phyloP scores from a whole-genome alignment of 495 filamentous ascomycete genomes.

The Wilcoxina mikolae region DNA sequence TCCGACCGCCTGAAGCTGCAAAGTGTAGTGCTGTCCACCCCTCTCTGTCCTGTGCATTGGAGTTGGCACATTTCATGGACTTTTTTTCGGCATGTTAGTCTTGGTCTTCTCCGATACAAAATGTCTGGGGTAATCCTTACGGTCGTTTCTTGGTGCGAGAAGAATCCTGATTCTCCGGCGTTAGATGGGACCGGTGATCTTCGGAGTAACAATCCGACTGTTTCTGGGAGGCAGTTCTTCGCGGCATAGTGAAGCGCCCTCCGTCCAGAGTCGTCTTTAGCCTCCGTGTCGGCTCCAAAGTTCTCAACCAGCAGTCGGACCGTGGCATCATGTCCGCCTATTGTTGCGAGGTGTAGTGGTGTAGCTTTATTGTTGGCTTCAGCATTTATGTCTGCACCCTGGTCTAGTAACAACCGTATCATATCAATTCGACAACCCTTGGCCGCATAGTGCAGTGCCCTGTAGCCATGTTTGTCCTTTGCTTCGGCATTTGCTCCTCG shows the following conservation, averaged over 20 bases:
- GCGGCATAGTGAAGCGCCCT: neutral
- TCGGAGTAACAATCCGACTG: neutral
- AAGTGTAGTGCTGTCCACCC: neutral
- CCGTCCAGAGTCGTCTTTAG: neutral
- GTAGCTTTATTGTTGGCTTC: conserved; percentile 6
- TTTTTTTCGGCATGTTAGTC: no score
- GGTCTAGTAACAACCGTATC: conserved; percentile 5
- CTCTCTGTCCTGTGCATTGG: neutral
- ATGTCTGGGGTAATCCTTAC: no score
- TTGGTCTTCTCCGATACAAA: no score
- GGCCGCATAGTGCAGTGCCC: conserved; percentile 8
- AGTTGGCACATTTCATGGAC: no score
- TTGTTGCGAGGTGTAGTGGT: conserved; percentile 21
- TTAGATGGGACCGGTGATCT: neutral
- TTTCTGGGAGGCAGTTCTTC: no score
- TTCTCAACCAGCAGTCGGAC: conserved; percentile 13
- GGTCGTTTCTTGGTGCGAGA: neutral
- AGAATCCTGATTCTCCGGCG: neutral
- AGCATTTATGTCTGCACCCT: neutral
- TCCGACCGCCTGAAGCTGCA: no score
- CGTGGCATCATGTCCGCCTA: conserved; percentile 17
- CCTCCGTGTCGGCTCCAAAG: conserved; percentile 13
- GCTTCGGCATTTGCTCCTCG: neutral
- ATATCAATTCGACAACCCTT: neutral
- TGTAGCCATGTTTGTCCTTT: neutral